A percentile compares a stretch with the other conserved stretches of the same genome.
Conservation (phyloP, 2,329 filamentous ascomycete genomes). For the Helminthosporium solani region DNA sequence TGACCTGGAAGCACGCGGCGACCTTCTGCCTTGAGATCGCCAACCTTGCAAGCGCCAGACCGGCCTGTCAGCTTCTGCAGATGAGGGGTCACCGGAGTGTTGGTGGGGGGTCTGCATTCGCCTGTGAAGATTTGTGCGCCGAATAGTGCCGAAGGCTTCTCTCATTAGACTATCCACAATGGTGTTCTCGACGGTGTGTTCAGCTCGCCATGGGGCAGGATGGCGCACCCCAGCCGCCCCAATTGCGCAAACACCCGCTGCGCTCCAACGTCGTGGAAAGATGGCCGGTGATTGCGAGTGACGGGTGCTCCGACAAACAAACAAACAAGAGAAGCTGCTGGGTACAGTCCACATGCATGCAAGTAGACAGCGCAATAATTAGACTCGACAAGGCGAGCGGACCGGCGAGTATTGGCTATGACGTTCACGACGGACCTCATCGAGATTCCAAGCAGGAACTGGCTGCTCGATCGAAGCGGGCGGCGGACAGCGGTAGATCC, state of each 20-base stretch:
- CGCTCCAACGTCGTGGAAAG: constrained; percentile 3
- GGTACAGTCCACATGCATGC: not conserved
- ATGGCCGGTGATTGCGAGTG: constrained; percentile 1
- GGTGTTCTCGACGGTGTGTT: constrained; percentile 34
- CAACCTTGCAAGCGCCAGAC: constrained; percentile 30
- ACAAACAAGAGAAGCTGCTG: not conserved
- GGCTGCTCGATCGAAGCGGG: constrained; percentile 29
- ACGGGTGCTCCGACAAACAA: not conserved
- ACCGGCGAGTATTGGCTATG: constrained; percentile 24
- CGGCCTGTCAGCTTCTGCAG: constrained; percentile 28
- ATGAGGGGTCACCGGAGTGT: constrained; percentile 36
- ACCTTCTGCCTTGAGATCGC: constrained; percentile 18
- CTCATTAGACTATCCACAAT: constrained; percentile 13
- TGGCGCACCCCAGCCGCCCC: constrained; percentile 25
- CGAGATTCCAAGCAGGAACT: constrained; percentile 6
- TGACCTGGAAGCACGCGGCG: constrained; percentile 34
- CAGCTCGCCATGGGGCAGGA: constrained; percentile 28
- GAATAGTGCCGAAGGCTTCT: constrained; percentile 5
- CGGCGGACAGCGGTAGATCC: constrained; percentile 22
- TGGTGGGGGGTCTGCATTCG: constrained; percentile 38
- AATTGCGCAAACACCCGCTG: constrained; percentile 20
- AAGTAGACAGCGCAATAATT: no score
- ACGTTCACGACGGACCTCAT: constrained; percentile 24
- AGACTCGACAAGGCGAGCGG: constrained; percentile 1
- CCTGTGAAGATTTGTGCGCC: constrained; percentile 40